These are phyloP conservation scores for Saccharomyces eubayanus DNA, from an alignment of 805 yeast genomes.

Conservation along the genomic window DNA sequence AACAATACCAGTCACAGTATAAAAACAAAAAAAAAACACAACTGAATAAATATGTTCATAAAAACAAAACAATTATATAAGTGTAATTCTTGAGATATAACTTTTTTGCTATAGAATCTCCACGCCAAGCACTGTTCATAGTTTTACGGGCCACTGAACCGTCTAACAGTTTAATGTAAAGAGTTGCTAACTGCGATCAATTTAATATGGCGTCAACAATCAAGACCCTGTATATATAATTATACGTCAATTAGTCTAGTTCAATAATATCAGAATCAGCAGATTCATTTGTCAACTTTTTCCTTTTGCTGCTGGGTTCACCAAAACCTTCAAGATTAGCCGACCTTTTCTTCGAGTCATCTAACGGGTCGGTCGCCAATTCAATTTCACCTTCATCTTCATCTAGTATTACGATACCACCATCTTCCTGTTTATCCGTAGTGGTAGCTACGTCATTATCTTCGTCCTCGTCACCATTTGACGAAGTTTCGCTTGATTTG, in stretches of 20 bases:
- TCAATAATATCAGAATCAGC: slow-evolving; percentile 8
- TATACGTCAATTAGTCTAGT: slow-evolving; percentile 1
- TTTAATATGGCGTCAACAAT: background rate
- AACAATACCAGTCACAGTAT: background rate
- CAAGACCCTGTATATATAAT: background rate
- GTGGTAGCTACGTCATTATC: slow-evolving; percentile 10
- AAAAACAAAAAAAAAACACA: background rate
- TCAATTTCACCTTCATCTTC: background rate
- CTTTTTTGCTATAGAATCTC: too few species aligned
- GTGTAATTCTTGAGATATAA: too few species aligned
- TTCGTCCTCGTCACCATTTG: slow-evolving; percentile 14
- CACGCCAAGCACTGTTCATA: too few species aligned
- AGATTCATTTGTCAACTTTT: background rate
- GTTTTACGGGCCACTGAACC: too few species aligned
- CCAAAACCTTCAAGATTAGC: background rate
- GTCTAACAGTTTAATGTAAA: too few species aligned
- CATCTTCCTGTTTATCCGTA: slow-evolving; percentile 10
- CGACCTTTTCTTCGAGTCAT: background rate
- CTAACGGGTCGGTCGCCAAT: background rate
- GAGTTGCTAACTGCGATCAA: too few species aligned
- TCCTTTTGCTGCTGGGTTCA: background rate
- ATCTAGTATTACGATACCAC: slow-evolving; percentile 12
- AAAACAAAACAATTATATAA: too few species aligned
- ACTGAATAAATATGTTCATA: background rate
- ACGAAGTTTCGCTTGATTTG: slow-evolving; percentile 7